A percentile compares a stretch with the other conserved stretches of the same genome.
phyloP scores from a whole-genome alignment of 2,329 filamentous ascomycete genomes.

The Pseudogymnoascus sp. region DNA sequence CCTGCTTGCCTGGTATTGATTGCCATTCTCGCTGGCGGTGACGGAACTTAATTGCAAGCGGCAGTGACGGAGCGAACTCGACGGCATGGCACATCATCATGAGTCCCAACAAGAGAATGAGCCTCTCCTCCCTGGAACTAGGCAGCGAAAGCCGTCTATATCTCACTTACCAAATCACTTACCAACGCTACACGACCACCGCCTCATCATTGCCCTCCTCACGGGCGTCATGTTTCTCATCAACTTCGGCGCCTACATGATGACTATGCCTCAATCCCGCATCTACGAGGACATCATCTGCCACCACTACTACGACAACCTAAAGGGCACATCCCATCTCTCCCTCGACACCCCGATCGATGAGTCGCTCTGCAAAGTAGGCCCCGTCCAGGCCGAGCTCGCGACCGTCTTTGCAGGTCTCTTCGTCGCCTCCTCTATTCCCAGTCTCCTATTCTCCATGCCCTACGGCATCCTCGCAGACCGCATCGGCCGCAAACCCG shows the following conservation, averaged over 20 bases:
- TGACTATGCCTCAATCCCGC: slow-evolving; percentile 28
- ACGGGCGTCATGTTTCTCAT: slow-evolving; percentile 26
- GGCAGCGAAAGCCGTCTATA: background rate
- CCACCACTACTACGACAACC: slow-evolving; percentile 29
- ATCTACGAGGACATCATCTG: slow-evolving; percentile 34
- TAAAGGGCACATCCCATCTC: slow-evolving; percentile 19
- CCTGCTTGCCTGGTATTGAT: background rate
- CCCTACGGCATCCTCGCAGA: slow-evolving; percentile 33
- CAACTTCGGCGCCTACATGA: slow-evolving; percentile 24
- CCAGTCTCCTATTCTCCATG: slow-evolving; percentile 27
- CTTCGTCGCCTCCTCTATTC: slow-evolving; percentile 24
- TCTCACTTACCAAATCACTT: background rate
- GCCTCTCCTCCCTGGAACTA: background rate
- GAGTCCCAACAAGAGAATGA: background rate
- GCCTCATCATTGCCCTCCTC: slow-evolving; percentile 23
- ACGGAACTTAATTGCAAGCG: no score
- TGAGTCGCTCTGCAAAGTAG: slow-evolving; percentile 31
- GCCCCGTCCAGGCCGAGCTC: slow-evolving; percentile 30
- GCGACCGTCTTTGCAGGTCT: slow-evolving; percentile 29
- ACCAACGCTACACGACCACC: background rate
- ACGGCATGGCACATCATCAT: background rate
- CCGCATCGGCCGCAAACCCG: slow-evolving; percentile 30
- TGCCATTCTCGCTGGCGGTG: background rate
- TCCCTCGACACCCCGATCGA: slow-evolving; percentile 24
- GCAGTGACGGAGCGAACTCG: no score